These are phyloP conservation scores for Saccharomycopsis fermentans DNA, from an alignment of 805 yeast species.

Conservation along the genomic window DNA sequence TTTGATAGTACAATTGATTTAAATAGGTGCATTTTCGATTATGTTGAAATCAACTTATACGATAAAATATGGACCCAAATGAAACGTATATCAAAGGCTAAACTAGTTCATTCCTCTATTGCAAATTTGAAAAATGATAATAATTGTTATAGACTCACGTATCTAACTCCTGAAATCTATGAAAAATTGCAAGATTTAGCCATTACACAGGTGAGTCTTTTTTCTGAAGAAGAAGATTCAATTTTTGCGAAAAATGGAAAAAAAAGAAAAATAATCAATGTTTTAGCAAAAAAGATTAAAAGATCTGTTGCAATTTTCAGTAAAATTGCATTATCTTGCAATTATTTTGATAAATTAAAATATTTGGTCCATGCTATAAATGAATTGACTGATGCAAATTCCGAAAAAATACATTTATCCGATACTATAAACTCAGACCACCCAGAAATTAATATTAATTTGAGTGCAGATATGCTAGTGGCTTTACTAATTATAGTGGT, in stretches of 20 bases:
- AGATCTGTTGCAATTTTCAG: conserved; percentile 44
- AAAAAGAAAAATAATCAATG: conserved; percentile 27
- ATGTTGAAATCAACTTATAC: conserved; percentile 61
- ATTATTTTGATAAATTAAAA: conserved; percentile 37
- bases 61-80: conserved; percentile 54
- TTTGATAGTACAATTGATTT: conserved; percentile 27
- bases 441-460: conserved; percentile 24
- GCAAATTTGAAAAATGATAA: background rate
- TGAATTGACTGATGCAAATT: conserved; percentile 31
- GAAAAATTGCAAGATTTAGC: conserved; percentile 27
- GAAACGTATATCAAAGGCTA: conserved; percentile 20
- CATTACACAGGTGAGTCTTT: conserved; percentile 35
- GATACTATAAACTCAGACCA: conserved; percentile 4
- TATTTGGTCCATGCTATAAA: conserved; percentile 44
- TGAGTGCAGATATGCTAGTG: conserved; percentile 77
- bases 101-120: background rate
- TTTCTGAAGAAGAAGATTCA: conserved; percentile 24
- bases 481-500: conserved; percentile 66
- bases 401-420: background rate
- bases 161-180: conserved; percentile 19
- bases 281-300: conserved; percentile 29
- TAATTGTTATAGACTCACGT: background rate
- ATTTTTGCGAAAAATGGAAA: conserved; percentile 20
- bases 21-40: conserved; percentile 49
- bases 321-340: conserved; percentile 35